Conservation (phyloP, 164 flowering plant genomes). For the Vitis amurensis region DNA sequence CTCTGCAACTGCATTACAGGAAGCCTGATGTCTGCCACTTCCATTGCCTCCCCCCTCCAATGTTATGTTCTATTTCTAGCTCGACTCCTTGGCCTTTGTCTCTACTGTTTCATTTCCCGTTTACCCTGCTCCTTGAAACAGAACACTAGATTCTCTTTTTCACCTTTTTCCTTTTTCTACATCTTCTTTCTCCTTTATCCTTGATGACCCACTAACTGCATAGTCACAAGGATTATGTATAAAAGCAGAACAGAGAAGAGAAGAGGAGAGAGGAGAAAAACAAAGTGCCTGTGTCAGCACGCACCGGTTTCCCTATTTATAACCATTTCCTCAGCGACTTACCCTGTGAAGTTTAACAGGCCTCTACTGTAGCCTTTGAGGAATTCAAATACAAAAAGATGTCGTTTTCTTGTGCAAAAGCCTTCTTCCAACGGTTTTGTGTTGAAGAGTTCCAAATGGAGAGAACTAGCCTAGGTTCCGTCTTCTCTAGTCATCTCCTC, state of each 20-base stretch:
- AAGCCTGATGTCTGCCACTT: conserved; percentile 63
- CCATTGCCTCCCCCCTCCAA: conserved; percentile 10
- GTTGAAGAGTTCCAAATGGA: conserved; percentile 46
- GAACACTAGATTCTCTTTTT: conserved; percentile 2
- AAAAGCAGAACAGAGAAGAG: too few species aligned
- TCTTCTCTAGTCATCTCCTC: conserved; percentile 66
- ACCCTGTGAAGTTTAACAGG: conserved; percentile 21
- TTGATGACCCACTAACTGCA: conserved; percentile 8
- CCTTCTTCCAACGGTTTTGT: conserved; percentile 57
- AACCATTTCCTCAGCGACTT: conserved; percentile 14
- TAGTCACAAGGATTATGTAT: not conserved
- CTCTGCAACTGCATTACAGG: conserved; percentile 33
- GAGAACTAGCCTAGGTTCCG: conserved; percentile 30
- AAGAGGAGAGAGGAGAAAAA: not conserved
- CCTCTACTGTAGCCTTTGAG: conserved; percentile 13
- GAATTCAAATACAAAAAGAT: conserved; percentile 27
- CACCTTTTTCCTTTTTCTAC: conserved; percentile 13
- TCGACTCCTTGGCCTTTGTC: not conserved
- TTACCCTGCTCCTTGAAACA: conserved; percentile 19
- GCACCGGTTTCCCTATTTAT: conserved; percentile 28
- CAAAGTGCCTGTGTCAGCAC: conserved; percentile 19
- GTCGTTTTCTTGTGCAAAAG: conserved; percentile 49
- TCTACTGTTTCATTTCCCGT: not conserved
- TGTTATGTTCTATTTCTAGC: not conserved
- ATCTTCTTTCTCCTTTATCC: not conserved